Evolutionary conservation across 2,329 filamentous ascomycete species (phyloP).

Genomic region (Thielaviopsis musarum): DNA sequence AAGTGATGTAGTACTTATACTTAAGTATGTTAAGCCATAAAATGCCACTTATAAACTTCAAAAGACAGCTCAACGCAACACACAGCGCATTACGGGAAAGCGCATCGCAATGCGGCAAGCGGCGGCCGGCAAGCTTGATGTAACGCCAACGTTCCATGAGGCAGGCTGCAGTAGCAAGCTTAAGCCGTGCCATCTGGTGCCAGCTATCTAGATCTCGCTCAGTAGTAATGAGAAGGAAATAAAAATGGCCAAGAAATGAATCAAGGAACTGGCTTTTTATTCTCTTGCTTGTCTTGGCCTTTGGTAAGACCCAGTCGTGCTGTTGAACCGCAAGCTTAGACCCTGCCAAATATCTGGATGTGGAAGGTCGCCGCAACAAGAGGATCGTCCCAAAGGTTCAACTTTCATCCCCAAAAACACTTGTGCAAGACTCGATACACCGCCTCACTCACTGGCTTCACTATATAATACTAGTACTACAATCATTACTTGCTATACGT

Average conservation of each 20-base stretch:
- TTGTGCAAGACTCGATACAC: neutral
- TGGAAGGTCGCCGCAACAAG: neutral
- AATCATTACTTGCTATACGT: neutral
- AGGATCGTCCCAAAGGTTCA: neutral
- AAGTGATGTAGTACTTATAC: too few relatives aligned
- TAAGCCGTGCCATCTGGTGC: neutral
- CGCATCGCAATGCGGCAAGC: neutral
- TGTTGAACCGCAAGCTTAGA: neutral
- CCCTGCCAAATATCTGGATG: neutral
- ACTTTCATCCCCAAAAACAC: neutral
- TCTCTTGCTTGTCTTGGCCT: neutral
- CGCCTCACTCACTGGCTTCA: neutral
- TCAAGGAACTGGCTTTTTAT: neutral
- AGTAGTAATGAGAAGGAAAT: neutral
- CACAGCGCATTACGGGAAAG: neutral
- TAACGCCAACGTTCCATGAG: neutral
- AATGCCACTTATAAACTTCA: neutral
- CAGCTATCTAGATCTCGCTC: neutral
- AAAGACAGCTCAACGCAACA: neutral
- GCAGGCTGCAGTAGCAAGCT: neutral
- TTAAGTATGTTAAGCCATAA: neutral
- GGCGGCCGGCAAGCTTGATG: neutral
- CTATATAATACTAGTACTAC: neutral
- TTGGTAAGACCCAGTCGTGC: neutral
- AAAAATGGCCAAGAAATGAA: neutral